phyloP scores from a whole-genome alignment of 1,139 yeast genomes.

The Hyphopichia buzzinii region DNA sequence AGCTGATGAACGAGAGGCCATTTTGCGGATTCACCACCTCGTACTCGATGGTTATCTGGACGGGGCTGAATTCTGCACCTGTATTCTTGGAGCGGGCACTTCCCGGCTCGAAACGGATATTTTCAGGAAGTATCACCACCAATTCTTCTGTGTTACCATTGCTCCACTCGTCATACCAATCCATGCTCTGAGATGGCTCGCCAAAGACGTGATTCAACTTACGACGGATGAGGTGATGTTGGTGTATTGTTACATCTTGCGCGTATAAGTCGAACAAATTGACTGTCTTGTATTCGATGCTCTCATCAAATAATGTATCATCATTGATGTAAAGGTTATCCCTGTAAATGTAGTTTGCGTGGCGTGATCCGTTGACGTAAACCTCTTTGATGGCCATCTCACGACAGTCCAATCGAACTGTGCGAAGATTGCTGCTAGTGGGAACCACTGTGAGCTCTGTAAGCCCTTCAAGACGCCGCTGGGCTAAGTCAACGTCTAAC shows the following conservation, averaged over 20 bases:
- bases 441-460: constrained; percentile 86
- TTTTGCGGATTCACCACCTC: constrained; percentile 62
- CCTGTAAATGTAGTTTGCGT: constrained; percentile 36
- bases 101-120: constrained; percentile 55
- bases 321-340: constrained; percentile 41
- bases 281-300: constrained; percentile 19
- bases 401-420: constrained; percentile 75
- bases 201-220: constrained; percentile 63
- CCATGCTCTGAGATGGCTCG: constrained; percentile 30
- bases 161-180: constrained; percentile 19
- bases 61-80: constrained; percentile 60
- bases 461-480: constrained; percentile 57
- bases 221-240: constrained; percentile 63
- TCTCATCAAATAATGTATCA: constrained; percentile 23
- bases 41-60: constrained; percentile 70
- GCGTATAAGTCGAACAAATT: constrained; percentile 45
- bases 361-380: constrained; percentile 49
- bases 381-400: constrained; percentile 67
- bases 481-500: constrained; percentile 63
- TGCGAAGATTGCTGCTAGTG: constrained; percentile 53
- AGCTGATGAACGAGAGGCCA: constrained; percentile 75
- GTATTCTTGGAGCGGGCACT: constrained; percentile 41
- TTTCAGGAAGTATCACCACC: constrained; percentile 68
- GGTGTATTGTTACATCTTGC: constrained; percentile 46
- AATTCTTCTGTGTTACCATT: constrained; percentile 69